Conservation (phyloP, 2,329 filamentous ascomycete species). For the Colletotrichum echinochloae region DNA sequence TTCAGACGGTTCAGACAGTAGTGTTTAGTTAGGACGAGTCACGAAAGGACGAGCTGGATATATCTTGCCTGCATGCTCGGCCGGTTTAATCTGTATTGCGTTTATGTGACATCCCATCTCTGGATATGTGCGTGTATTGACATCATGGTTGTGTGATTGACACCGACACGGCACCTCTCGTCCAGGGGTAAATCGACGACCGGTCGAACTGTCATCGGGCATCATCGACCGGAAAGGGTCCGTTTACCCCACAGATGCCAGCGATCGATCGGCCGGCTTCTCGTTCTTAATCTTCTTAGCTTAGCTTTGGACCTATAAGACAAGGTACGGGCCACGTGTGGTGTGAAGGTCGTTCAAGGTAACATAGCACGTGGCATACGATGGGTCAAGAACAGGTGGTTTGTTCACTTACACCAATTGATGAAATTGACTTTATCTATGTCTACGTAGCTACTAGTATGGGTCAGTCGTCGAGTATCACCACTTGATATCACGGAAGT, state of each 20-base stretch:
- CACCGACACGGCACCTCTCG: neutral
- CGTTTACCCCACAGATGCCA: neutral
- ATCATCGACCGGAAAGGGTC: constrained; percentile 2
- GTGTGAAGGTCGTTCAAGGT: neutral
- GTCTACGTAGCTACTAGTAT: too few species aligned
- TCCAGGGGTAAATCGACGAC: neutral
- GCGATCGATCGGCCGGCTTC: neutral
- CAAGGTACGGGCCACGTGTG: neutral
- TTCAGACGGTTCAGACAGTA: too few species aligned
- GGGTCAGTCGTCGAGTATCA: too few species aligned
- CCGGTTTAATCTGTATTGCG: neutral
- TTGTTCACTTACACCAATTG: neutral
- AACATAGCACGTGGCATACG: neutral
- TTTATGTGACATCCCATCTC: neutral
- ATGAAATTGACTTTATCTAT: neutral
- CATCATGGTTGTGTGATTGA: neutral
- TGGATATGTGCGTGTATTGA: neutral
- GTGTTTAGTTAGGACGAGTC: neutral
- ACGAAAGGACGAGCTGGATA: neutral
- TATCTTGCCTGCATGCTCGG: neutral
- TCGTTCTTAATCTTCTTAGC: too few species aligned
- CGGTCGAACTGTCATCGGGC: constrained; percentile 5
- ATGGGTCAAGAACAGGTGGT: neutral
- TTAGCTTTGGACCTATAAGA: neutral
- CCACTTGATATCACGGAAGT: too few species aligned